A percentile compares a stretch with the other conserved stretches of the same genome.
Conservation (phyloP, 169 alveolate species). For the Besnoitia besnoiti region DNA sequence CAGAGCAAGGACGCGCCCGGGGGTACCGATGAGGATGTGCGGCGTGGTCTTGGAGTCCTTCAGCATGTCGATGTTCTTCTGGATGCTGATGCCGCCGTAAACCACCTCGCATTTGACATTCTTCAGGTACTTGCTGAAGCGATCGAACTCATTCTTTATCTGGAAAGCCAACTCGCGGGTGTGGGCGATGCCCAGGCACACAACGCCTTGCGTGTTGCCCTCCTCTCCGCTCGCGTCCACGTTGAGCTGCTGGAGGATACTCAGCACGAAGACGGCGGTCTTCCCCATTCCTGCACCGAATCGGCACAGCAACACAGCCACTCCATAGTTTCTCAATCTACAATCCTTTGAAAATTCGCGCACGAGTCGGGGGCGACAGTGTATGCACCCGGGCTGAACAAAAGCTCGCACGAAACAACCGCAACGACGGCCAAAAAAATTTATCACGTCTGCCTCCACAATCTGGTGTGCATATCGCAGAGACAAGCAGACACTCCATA, state of each 20-base stretch:
- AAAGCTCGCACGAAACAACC: too few species aligned
- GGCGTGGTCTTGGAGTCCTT: slow-evolving; percentile 93
- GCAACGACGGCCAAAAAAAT: neutral
- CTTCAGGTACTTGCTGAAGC: slow-evolving; percentile 95
- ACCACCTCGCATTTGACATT: slow-evolving; percentile 96
- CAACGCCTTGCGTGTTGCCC: slow-evolving; percentile 78
- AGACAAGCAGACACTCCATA: too few species aligned
- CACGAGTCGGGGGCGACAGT: too few species aligned
- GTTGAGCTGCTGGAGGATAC: slow-evolving; percentile 95
- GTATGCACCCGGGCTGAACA: too few species aligned
- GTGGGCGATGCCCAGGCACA: slow-evolving; percentile 94
- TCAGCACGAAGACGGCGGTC: slow-evolving; percentile 99
- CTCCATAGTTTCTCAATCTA: too few species aligned
- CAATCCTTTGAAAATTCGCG: too few species aligned
- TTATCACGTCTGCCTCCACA: too few species aligned
- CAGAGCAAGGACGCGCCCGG: slow-evolving; percentile 98
- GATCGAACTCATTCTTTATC: slow-evolving; percentile 97
- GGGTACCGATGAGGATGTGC: slow-evolving; percentile 98
- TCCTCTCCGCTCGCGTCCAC: slow-evolving; percentile 85
- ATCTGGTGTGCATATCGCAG: too few species aligned
- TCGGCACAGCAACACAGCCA: too few species aligned
- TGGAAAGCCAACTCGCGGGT: slow-evolving; percentile 99
- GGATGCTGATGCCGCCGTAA: slow-evolving; percentile 97
- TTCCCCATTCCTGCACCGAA: slow-evolving; percentile 96
- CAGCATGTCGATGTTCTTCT: slow-evolving; percentile 93